phyloP scores from a whole-genome alignment of 768 basidiomycete species.

The Lentinula edodes region DNA sequence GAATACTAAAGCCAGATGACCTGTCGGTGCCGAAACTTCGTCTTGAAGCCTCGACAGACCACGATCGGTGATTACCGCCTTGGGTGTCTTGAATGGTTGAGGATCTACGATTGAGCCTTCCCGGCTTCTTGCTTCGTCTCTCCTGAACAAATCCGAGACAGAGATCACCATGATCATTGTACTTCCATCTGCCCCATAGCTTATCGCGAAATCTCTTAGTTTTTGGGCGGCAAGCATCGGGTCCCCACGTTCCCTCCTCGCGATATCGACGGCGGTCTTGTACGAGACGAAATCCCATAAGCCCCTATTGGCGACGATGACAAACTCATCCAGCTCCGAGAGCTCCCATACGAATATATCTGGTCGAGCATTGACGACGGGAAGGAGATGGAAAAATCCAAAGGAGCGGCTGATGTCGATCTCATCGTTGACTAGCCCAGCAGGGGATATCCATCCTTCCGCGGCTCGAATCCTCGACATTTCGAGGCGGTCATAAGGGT shows the following conservation, averaged over 20 bases:
- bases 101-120: constrained; percentile 39
- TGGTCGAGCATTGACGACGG: constrained; percentile 86
- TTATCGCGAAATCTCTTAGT: constrained; percentile 92
- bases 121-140: constrained; percentile 14
- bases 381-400: constrained; percentile 86
- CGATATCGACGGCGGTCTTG: constrained; percentile 96
- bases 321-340: constrained; percentile 85
- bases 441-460: constrained; percentile 92
- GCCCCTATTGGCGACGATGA: constrained; percentile 91
- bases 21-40: constrained; percentile 81
- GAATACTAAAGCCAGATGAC: constrained; percentile 90
- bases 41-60: constrained; percentile 58
- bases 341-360: constrained; percentile 67
- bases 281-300: constrained; percentile 93
- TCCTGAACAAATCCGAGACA: constrained; percentile 69
- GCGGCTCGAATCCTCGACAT: constrained; percentile 82
- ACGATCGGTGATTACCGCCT: constrained; percentile 52
- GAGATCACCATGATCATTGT: constrained; percentile 98
- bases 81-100: constrained; percentile 25
- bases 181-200: constrained; percentile 89
- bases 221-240: constrained; percentile 90
- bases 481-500: constrained; percentile 84
- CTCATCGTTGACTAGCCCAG: constrained; percentile 88
- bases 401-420: constrained; percentile 90
- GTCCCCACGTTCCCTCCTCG: constrained; percentile 58